These are phyloP conservation scores for Pseudogymnoascus sp. DNA, from an alignment of 2,329 filamentous ascomycete genomes.

Conservation along the genomic window DNA sequence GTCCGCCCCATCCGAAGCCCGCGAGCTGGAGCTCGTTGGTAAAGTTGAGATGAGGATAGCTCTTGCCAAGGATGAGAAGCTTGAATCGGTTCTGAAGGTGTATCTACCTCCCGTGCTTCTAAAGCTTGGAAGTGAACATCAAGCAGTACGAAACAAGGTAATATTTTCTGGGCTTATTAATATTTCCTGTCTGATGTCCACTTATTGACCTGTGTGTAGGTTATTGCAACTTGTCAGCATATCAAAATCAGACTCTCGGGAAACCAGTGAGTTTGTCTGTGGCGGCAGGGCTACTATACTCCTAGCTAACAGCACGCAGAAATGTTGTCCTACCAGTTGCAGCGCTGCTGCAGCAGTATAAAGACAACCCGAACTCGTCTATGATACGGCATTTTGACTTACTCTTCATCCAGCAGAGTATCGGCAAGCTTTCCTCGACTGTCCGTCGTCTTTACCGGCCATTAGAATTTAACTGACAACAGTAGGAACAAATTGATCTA, in stretches of 20 bases:
- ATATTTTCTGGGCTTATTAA: constrained; percentile 15
- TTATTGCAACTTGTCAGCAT: constrained; percentile 64
- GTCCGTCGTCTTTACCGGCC: constrained; percentile 33
- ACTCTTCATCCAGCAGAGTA: constrained; percentile 79
- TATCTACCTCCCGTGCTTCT: constrained; percentile 77
- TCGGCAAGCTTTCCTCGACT: constrained; percentile 48
- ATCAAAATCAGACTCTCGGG: constrained; percentile 48
- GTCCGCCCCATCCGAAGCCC: constrained; percentile 42
- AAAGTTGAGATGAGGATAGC: constrained; percentile 69
- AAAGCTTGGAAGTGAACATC: constrained; percentile 76
- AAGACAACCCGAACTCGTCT: constrained; percentile 57
- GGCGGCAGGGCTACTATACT: neutral
- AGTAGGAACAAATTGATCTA: constrained; percentile 59
- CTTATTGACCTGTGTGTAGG: constrained; percentile 32
- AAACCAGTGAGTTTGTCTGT: constrained; percentile 26
- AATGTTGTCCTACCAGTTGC: constrained; percentile 70
- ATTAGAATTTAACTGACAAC: constrained; percentile 17
- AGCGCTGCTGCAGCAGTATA: constrained; percentile 84
- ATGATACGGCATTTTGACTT: constrained; percentile 85
- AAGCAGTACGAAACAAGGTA: constrained; percentile 71
- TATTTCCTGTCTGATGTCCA: constrained; percentile 22
- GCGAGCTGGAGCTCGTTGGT: constrained; percentile 73
- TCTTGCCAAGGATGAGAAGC: constrained; percentile 73
- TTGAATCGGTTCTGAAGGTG: constrained; percentile 67
- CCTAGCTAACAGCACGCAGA: constrained; percentile 22